A percentile compares a stretch with the other conserved stretches of the same genome.
phyloP scores from a whole-genome alignment of 1,284 basidiomycete genomes.

The Bondarzewia mesenterica region DNA sequence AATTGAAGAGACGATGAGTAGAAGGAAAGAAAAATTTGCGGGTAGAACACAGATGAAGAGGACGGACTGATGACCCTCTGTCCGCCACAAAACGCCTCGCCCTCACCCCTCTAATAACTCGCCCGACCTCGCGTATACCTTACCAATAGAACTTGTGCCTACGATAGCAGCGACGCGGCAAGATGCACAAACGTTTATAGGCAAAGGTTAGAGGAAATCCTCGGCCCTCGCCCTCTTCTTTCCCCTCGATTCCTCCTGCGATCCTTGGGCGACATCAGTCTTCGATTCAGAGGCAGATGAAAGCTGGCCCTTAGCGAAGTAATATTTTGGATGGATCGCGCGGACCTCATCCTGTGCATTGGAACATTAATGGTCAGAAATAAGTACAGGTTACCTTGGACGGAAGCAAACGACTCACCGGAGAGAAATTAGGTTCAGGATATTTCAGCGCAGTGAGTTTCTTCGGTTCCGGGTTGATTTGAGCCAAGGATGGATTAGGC shows the following conservation, averaged over 20 bases:
- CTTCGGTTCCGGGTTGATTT: constrained; percentile 69
- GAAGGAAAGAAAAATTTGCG: not conserved
- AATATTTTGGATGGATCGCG: constrained; percentile 68
- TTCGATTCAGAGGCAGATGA: constrained; percentile 24
- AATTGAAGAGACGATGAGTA: not conserved
- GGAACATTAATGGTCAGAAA: not conserved
- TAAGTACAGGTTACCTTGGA: not conserved
- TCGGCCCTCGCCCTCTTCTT: constrained; percentile 75
- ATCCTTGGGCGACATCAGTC: constrained; percentile 16
- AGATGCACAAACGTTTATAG: not conserved
- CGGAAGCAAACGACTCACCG: constrained; percentile 33
- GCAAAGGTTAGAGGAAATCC: constrained; percentile 39
- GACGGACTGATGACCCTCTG: constrained; percentile 28
- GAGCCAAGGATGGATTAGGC: constrained; percentile 48
- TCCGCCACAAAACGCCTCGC: constrained; percentile 1
- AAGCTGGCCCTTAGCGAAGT: constrained; percentile 37
- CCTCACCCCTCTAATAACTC: not conserved
- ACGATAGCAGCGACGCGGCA: not conserved
- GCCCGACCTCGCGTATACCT: constrained; percentile 4
- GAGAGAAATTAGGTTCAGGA: constrained; percentile 68
- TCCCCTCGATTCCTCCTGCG: constrained; percentile 53
- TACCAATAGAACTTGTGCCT: not conserved
- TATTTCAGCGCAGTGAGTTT: constrained; percentile 73
- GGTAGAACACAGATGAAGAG: constrained; percentile 13
- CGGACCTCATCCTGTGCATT: constrained; percentile 71